Conservation (phyloP, 306 rosid genomes). For the Rosa rugosa region DNA sequence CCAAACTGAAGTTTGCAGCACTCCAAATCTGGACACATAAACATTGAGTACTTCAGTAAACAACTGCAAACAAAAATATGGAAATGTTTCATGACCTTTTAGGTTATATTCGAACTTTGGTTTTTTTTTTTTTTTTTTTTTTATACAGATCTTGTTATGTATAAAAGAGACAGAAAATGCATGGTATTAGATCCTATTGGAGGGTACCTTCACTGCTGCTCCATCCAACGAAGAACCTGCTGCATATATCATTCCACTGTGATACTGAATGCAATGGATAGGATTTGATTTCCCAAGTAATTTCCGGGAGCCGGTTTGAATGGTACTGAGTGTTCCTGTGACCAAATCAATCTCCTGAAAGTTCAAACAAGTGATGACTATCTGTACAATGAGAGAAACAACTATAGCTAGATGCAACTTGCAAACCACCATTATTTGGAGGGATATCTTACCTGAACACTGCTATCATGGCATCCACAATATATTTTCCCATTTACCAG, state of each 20-base stretch:
- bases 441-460: conserved; percentile 66
- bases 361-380: neutral
- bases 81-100: neutral
- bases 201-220: conserved; percentile 70
- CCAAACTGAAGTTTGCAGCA: conserved; percentile 53
- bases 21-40: conserved; percentile 59
- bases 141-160: neutral
- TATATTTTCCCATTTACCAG: conserved; percentile 57
- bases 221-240: conserved; percentile 75
- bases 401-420: neutral
- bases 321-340: conserved; percentile 54
- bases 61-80: neutral
- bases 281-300: conserved; percentile 77
- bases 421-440: conserved; percentile 13
- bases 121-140: too few relatives aligned
- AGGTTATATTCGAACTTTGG: neutral
- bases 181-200: neutral
- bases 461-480: conserved; percentile 87
- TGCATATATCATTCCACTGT: conserved; percentile 60
- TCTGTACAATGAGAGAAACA: conserved; percentile 16
- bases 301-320: conserved; percentile 71
- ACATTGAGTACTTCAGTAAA: conserved; percentile 17
- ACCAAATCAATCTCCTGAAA: conserved; percentile 80
- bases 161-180: neutral
- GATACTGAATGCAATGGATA: conserved; percentile 61